A percentile compares a stretch with the other conserved stretches of the same genome.
Conservation (phyloP, 2,329 filamentous ascomycete genomes). For the Colletotrichum musae region DNA sequence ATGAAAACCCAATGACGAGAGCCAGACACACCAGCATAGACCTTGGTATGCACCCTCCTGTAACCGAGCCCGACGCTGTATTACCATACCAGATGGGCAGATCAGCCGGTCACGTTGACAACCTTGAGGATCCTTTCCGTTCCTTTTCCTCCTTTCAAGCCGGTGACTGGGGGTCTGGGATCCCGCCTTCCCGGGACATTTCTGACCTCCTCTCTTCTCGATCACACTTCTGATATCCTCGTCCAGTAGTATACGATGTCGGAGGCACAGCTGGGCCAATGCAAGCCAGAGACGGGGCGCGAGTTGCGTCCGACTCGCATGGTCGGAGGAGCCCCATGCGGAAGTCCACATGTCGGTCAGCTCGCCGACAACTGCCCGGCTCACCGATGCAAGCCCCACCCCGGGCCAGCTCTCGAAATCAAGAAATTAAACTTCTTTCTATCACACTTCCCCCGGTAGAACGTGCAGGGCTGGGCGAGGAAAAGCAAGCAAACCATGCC, state of each 20-base stretch:
- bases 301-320: constrained; percentile 25
- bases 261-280: constrained; percentile 1
- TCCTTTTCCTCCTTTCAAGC: constrained; percentile 3
- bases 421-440: constrained; percentile 25
- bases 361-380: constrained; percentile 17
- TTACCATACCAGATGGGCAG: constrained; percentile 28
- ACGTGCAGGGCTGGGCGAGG: constrained; percentile 15
- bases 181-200: constrained; percentile 13
- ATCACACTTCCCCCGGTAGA: constrained; percentile 11
- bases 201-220: neutral
- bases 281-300: constrained; percentile 14
- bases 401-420: neutral
- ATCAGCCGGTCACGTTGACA: constrained; percentile 33
- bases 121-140: constrained; percentile 10
- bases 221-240: constrained; percentile 3
- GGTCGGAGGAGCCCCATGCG: constrained; percentile 23
- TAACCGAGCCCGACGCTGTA: constrained; percentile 32
- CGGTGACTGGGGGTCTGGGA: constrained; percentile 28
- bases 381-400: constrained; percentile 20
- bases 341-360: constrained; percentile 34
- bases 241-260: neutral
- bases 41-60: neutral
- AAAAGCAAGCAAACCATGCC: constrained; percentile 18
- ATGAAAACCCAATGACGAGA: neutral
- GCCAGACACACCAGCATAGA: neutral